A percentile compares a stretch with the other conserved stretches of the same genome.
phyloP scores from a whole-genome alignment of 164 flowering plant species.

The Dillenia suffruticosa region DNA sequence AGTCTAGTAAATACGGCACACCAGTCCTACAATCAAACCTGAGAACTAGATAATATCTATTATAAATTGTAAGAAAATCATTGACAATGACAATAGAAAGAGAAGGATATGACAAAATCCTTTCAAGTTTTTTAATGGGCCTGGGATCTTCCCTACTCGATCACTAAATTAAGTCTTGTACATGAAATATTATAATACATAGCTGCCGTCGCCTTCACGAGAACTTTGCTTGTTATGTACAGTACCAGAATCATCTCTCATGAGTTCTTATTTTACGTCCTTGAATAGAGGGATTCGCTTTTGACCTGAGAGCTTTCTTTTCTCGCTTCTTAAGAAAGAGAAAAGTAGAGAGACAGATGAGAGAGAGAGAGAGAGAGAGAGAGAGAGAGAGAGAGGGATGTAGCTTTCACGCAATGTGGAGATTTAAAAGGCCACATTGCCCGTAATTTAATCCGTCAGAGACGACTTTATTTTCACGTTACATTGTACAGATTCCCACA shows the following conservation, averaged over 20 bases:
- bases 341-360: neutral
- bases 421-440: slow-evolving; percentile 5
- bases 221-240: slow-evolving; percentile 23
- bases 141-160: too few species aligned
- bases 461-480: slow-evolving; percentile 21
- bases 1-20: neutral
- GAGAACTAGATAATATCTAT: too few species aligned
- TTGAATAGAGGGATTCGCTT: slow-evolving; percentile 24
- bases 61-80: too few species aligned
- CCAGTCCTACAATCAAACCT: too few species aligned
- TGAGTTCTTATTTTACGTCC: slow-evolving; percentile 7
- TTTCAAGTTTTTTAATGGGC: too few species aligned
- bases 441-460: slow-evolving; percentile 25
- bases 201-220: slow-evolving; percentile 62
- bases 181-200: slow-evolving; percentile 12
- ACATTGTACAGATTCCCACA: slow-evolving; percentile 11
- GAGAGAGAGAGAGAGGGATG: slow-evolving; percentile 1
- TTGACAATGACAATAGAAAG: too few species aligned
- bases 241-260: neutral
- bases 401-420: slow-evolving; percentile 20
- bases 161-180: neutral
- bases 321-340: too few species aligned
- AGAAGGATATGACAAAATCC: too few species aligned
- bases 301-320: slow-evolving; percentile 16
- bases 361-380: neutral